phyloP scores from a whole-genome alignment of 345 rosid species.

The Brassica juncea region DNA sequence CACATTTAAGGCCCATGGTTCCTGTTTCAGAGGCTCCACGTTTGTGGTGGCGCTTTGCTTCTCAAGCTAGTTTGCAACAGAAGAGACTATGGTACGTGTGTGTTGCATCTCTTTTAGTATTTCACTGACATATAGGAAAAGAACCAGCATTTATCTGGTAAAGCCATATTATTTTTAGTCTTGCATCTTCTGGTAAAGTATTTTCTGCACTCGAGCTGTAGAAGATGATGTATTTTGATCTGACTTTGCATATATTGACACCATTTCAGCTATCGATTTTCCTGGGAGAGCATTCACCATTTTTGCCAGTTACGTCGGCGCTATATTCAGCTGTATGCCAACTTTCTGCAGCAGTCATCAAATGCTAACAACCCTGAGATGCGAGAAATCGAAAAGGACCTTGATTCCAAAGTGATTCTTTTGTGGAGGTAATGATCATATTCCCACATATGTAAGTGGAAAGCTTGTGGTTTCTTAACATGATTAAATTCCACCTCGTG shows the following conservation, averaged over 20 bases:
- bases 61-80: constrained; percentile 82
- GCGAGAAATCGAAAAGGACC: constrained; percentile 89
- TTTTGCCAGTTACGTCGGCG: constrained; percentile 84
- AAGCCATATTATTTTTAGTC: constrained; percentile 8
- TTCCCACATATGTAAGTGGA: constrained; percentile 13
- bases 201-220: background rate
- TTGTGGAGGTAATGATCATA: constrained; percentile 77
- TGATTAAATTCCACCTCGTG: constrained; percentile 19
- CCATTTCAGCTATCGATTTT: constrained; percentile 70
- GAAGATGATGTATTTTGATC: constrained; percentile 31
- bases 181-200: constrained; percentile 14
- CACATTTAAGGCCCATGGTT: constrained; percentile 84
- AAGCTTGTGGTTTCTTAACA: constrained; percentile 16
- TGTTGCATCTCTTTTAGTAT: constrained; percentile 30
- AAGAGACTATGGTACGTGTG: constrained; percentile 75
- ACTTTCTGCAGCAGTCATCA: constrained; percentile 70
- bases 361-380: constrained; percentile 52
- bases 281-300: constrained; percentile 84
- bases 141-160: constrained; percentile 18
- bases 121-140: constrained; percentile 10
- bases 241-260: constrained; percentile 27
- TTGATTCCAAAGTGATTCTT: constrained; percentile 91
- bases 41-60: constrained; percentile 95
- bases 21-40: constrained; percentile 62
- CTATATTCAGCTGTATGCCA: constrained; percentile 85